Evolutionary conservation across 495 filamentous ascomycete species (phyloP).

Genomic region (Penicillium coprophilum): DNA sequence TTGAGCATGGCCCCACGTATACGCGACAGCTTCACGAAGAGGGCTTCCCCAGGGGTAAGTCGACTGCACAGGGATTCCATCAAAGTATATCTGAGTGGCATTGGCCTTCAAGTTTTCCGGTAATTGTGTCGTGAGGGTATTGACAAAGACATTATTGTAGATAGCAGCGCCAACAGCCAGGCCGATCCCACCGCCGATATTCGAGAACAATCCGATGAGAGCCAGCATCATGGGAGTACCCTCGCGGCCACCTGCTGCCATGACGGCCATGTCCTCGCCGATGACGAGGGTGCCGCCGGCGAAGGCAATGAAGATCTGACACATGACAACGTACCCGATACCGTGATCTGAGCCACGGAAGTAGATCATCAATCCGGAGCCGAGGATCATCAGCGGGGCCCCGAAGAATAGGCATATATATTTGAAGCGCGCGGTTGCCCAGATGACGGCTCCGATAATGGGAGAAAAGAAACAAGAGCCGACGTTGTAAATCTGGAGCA

Average conservation of each 20-base stretch:
- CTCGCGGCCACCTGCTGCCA: slow-evolving; percentile 63
- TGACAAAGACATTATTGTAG: slow-evolving; percentile 65
- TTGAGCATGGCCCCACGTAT: slow-evolving; percentile 61
- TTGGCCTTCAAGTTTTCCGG: slow-evolving; percentile 47
- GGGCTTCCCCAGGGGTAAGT: slow-evolving; percentile 53
- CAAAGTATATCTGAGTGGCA: slow-evolving; percentile 47
- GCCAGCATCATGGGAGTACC: slow-evolving; percentile 72
- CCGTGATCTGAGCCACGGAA: slow-evolving; percentile 61
- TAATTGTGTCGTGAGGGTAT: slow-evolving; percentile 43
- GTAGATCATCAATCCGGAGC: slow-evolving; percentile 64
- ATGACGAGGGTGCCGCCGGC: slow-evolving; percentile 65
- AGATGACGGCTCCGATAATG: slow-evolving; percentile 58
- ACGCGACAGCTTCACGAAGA: slow-evolving; percentile 54
- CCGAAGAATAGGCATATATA: slow-evolving; percentile 59
- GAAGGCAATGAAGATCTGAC: slow-evolving; percentile 77
- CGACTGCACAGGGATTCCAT: slow-evolving; percentile 49
- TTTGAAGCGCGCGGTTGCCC: slow-evolving; percentile 57
- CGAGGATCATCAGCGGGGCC: slow-evolving; percentile 62
- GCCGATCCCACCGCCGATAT: slow-evolving; percentile 70
- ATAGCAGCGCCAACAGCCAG: slow-evolving; percentile 64
- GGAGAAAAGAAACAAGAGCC: slow-evolving; percentile 65
- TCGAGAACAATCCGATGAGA: slow-evolving; percentile 62
- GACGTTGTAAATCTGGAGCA: slow-evolving; percentile 68
- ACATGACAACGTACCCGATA: slow-evolving; percentile 73
- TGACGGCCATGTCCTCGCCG: slow-evolving; percentile 69